Conservation (phyloP, 768 basidiomycete genomes). For the Postia placenta region DNA sequence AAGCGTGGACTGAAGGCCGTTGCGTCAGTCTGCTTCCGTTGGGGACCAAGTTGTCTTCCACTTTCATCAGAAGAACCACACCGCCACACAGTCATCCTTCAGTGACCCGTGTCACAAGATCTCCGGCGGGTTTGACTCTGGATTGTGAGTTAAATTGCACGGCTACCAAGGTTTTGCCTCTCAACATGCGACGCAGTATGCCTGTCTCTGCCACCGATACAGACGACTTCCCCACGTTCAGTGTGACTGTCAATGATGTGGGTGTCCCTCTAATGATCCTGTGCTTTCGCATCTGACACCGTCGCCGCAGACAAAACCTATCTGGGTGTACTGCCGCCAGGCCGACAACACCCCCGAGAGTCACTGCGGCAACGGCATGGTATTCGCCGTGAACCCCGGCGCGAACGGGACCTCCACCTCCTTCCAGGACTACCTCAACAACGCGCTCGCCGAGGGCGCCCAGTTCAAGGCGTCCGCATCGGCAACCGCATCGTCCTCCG, state of each 20-base stretch:
- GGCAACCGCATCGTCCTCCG: conserved; percentile 18
- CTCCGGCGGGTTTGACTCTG: conserved; percentile 49
- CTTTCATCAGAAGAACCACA: conserved; percentile 48
- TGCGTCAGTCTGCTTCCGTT: conserved; percentile 38
- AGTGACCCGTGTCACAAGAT: conserved; percentile 43
- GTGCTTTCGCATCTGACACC: not conserved
- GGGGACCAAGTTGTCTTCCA: conserved; percentile 61
- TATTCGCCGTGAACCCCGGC: conserved; percentile 61
- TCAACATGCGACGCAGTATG: conserved; percentile 27
- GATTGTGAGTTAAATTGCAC: conserved; percentile 39
- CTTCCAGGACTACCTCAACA: conserved; percentile 53
- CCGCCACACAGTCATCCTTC: conserved; percentile 29
- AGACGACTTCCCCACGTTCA: conserved; percentile 41
- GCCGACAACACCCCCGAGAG: conserved; percentile 40
- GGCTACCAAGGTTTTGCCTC: not conserved
- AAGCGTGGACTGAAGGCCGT: not conserved
- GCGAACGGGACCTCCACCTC: conserved; percentile 49
- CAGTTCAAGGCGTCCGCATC: conserved; percentile 40
- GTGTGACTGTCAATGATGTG: conserved; percentile 35
- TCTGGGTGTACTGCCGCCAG: conserved; percentile 59
- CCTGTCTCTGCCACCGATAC: conserved; percentile 48
- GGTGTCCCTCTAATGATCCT: conserved; percentile 7
- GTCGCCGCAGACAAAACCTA: conserved; percentile 38
- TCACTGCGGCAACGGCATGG: conserved; percentile 63
- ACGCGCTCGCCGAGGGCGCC: conserved; percentile 50